Evolutionary conservation across 495 filamentous ascomycete genomes (phyloP), one percentile per base, ranked within the genome.

Genomic region (Aspergillus bertholletiae): DNA sequence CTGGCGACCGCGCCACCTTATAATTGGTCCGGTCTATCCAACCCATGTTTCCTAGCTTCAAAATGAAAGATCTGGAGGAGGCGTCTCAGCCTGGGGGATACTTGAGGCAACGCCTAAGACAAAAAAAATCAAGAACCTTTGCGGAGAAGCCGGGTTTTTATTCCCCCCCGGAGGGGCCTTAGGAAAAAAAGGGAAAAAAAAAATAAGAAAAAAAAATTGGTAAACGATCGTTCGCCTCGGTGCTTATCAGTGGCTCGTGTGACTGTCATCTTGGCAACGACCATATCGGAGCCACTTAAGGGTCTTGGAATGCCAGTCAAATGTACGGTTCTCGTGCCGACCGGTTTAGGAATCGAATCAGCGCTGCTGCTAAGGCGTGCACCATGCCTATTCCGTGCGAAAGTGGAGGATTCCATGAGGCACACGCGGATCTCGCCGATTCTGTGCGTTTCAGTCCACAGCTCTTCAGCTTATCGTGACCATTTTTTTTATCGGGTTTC

Each of bases 21-120:
- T 67, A 46, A 61, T 88, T 87, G 62, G 74, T 68, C 27, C 71
- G 67, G 21, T 81, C 72, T 53, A 81, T 64, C 77, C 76, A 84
- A 28, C 56, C 68, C 64, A 76, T 76, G 27, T 69, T 37, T 11
- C 60, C 63, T 70, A 74, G 73, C 46, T 12, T 51, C 51, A 41
- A 22, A 17, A 12, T 2, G 23, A 3, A 21, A 26, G 23, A 32
- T 21, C n/a, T 21, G 17, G 22, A 30, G 12, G 24, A 37, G 28
- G 34, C 40, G 12, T 26, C 32, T 32, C 12, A 18, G 35, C 11
- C 48, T 48, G 20, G 37, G 51, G 20, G 34, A 43, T 20, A 41
- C 37, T 30, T 26, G 49, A 15, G 37, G 35, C 48, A 44, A 41
- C 35, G 46, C 46, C 37, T 26, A 34, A 45, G 22, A n/a, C 32